A percentile compares a stretch with the other conserved stretches of the same genome.
Evolutionary conservation across 345 rosid species (phyloP).

Genomic region (Melastoma malabathricum): DNA sequence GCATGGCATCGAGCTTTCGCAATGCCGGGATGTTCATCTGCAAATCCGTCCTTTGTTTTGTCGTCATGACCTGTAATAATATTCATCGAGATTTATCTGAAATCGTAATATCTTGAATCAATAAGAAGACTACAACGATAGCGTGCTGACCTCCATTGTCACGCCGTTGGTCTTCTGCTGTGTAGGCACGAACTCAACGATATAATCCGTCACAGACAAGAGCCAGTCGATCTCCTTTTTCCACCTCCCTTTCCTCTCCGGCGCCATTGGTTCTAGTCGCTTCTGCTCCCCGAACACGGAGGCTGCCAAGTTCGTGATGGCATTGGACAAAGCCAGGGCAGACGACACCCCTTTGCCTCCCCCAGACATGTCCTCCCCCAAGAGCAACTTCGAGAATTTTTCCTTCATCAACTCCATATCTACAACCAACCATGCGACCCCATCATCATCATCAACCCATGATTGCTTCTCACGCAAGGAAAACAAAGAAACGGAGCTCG

Average conservation of each 20-base stretch:
- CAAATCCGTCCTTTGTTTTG: constrained; percentile 74
- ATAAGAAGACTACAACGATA: neutral
- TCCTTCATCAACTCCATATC: constrained; percentile 36
- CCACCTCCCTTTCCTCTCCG: constrained; percentile 30
- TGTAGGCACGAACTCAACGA: constrained; percentile 31
- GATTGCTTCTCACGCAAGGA: neutral
- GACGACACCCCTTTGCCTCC: constrained; percentile 38
- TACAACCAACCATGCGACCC: neutral
- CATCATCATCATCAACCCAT: too few relatives aligned
- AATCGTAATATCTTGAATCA: neutral
- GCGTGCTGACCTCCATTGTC: constrained; percentile 33
- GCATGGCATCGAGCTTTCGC: constrained; percentile 87
- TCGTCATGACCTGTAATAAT: constrained; percentile 55
- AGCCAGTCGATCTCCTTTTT: constrained; percentile 29
- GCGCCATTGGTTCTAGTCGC: constrained; percentile 26
- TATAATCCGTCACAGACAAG: constrained; percentile 23
- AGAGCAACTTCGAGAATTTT: constrained; percentile 28
- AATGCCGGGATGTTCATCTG: constrained; percentile 91
- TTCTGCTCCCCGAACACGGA: constrained; percentile 33
- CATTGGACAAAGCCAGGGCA: constrained; percentile 34
- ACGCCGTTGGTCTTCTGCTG: constrained; percentile 24
- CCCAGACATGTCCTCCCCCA: constrained; percentile 43
- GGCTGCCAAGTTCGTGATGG: constrained; percentile 36
- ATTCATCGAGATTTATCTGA: neutral
- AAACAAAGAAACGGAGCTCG: neutral